Conservation (phyloP, 345 rosid genomes). For the Boechera stricta region DNA sequence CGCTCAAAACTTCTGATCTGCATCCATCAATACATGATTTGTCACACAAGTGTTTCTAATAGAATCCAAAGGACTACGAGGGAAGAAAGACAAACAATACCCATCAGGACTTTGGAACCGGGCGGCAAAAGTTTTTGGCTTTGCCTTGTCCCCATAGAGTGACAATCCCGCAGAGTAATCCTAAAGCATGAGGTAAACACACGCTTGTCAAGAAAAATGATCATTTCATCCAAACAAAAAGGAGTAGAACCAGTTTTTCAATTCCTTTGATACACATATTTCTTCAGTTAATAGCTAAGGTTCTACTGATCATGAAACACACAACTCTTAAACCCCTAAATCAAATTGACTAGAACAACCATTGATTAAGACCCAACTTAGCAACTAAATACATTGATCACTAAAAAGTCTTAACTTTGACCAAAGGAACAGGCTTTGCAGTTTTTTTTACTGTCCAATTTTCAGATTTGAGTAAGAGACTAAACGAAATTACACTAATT, state of each 20-base stretch:
- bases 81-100: conserved; percentile 49
- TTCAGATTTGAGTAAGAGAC: conserved; percentile 11
- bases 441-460: not conserved
- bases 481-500: not conserved
- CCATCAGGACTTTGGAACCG: conserved; percentile 89
- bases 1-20: conserved; percentile 85
- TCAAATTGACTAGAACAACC: conserved; percentile 18
- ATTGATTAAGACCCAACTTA: conserved; percentile 9
- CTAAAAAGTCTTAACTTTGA: conserved; percentile 14
- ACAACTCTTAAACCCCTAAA: not conserved
- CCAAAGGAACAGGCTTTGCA: not conserved
- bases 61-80: not conserved
- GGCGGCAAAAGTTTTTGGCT: conserved; percentile 81
- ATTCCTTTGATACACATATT: not conserved
- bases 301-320: not conserved
- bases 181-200: conserved; percentile 47
- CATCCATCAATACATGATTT: conserved; percentile 27
- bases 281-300: not conserved
- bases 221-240: conserved; percentile 10
- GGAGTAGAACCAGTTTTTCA: not conserved
- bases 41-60: conserved; percentile 3
- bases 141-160: conserved; percentile 92
- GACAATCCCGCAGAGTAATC: conserved; percentile 85
- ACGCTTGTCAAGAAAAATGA: conserved; percentile 15
- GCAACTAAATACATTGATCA: conserved; percentile 7